Evolutionary conservation across 768 basidiomycete genomes (phyloP).

Genomic region (Rubroboletus satanas): DNA sequence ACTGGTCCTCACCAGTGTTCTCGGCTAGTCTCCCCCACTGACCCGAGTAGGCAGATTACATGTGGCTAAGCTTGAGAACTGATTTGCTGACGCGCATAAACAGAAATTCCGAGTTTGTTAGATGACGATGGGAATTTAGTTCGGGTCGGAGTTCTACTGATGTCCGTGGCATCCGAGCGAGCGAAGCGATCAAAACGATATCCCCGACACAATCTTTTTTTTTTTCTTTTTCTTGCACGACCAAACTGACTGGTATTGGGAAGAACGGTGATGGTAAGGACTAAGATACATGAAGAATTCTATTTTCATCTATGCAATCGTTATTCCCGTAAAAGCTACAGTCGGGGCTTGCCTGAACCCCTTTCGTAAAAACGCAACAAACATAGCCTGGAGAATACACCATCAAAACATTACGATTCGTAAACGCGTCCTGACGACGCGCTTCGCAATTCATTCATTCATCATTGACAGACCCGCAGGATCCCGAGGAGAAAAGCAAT

Average conservation of each 20-base stretch:
- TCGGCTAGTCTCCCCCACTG: background rate
- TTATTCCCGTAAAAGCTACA: slow-evolving; percentile 9
- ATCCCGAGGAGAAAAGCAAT: background rate
- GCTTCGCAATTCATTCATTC: slow-evolving; percentile 9
- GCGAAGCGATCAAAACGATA: background rate
- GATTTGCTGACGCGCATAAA: background rate
- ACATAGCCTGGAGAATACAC: slow-evolving; percentile 22
- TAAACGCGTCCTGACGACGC: slow-evolving; percentile 19
- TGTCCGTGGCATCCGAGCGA: slow-evolving; percentile 4
- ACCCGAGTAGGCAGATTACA: background rate
- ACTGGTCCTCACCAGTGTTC: background rate
- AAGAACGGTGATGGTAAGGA: slow-evolving; percentile 7
- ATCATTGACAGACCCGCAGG: slow-evolving; percentile 4
- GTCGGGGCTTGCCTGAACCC: slow-evolving; percentile 20
- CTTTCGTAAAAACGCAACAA: slow-evolving; percentile 9
- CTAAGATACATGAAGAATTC: slow-evolving; percentile 23
- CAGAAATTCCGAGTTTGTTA: background rate
- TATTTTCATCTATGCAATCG: slow-evolving; percentile 11
- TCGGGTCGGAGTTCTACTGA: background rate
- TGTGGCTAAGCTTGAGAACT: background rate
- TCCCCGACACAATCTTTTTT: background rate
- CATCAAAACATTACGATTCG: slow-evolving; percentile 11
- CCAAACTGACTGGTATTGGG: slow-evolving; percentile 1
- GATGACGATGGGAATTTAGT: background rate
- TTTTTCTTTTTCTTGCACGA: background rate